Evolutionary conservation across 2,329 filamentous ascomycete genomes (phyloP).

Genomic region (Westerdykella sp.): DNA sequence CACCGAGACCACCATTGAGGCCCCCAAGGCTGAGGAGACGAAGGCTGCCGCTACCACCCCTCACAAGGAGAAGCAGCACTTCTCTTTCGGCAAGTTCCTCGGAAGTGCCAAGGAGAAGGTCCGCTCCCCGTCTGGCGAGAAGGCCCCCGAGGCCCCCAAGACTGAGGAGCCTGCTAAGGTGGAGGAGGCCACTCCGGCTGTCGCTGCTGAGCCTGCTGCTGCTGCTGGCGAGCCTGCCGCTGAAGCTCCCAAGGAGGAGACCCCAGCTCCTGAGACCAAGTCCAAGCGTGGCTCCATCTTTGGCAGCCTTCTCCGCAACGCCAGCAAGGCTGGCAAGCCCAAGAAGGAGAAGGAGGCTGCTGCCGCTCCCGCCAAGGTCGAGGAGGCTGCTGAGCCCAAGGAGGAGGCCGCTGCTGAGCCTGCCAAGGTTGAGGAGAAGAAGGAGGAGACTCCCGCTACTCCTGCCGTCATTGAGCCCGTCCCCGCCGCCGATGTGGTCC

Average conservation of each 20-base stretch:
- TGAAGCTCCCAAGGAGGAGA: conserved; percentile 43
- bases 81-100: conserved; percentile 50
- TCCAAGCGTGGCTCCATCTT: conserved; percentile 85
- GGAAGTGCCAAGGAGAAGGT: conserved; percentile 47
- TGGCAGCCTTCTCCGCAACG: conserved; percentile 50
- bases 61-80: conserved; percentile 42
- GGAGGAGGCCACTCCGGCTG: conserved; percentile 12
- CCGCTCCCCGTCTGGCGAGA: conserved; percentile 37
- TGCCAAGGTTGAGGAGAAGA: conserved; percentile 17
- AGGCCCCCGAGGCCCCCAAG: conserved; percentile 33
- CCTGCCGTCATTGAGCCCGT: conserved; percentile 22
- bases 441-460: conserved; percentile 22
- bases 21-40: conserved; percentile 19
- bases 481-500: conserved; percentile 35
- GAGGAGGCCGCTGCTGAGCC: conserved; percentile 18
- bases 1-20: conserved; percentile 19
- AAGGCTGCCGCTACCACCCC: conserved; percentile 39
- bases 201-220: conserved; percentile 18
- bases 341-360: conserved; percentile 37
- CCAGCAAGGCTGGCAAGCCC: conserved; percentile 37
- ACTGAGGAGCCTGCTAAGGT: conserved; percentile 31
- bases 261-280: conserved; percentile 51
- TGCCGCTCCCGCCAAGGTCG: conserved; percentile 31
- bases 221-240: conserved; percentile 21
- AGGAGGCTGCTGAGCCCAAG: conserved; percentile 27